Percentiles rank a stretch among this genome's conserved stretches.
Evolutionary conservation across 768 basidiomycete species (phyloP).

Genomic region (Suillus brevipes): DNA sequence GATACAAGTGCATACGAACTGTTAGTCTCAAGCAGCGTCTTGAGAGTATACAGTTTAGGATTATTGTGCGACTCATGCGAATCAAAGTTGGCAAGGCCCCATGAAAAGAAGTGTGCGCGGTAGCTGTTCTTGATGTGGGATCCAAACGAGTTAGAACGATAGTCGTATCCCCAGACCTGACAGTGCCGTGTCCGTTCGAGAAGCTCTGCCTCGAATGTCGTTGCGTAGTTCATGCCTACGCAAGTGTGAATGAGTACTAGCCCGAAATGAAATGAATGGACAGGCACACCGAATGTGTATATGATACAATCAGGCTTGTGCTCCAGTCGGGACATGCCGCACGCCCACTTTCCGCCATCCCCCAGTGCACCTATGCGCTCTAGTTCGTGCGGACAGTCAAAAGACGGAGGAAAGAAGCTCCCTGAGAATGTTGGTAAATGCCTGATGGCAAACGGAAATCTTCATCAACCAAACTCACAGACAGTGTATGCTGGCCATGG

Average conservation of each 20-base stretch:
- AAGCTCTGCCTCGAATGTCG: conserved; percentile 63
- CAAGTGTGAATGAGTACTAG: not conserved
- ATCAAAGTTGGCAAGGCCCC: conserved; percentile 41
- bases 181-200: conserved; percentile 49
- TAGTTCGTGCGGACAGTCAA: conserved; percentile 44
- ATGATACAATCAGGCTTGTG: conserved; percentile 57
- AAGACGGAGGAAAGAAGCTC: conserved; percentile 49
- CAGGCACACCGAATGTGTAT: conserved; percentile 56
- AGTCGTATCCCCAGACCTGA: conserved; percentile 65
- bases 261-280: not conserved
- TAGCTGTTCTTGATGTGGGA: conserved; percentile 33
- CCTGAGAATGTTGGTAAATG: conserved; percentile 25
- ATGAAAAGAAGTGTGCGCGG: conserved; percentile 45
- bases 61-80: conserved; percentile 32
- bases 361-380: conserved; percentile 51
- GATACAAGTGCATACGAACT: conserved; percentile 26
- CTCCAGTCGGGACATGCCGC: conserved; percentile 56
- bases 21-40: conserved; percentile 44
- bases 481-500: conserved; percentile 62
- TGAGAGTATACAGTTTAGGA: conserved; percentile 46
- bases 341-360: conserved; percentile 73
- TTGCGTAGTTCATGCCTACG: conserved; percentile 55
- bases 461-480: conserved; percentile 38
- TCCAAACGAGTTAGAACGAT: conserved; percentile 35
- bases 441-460: not conserved